Percentiles rank a stretch among this genome's conserved stretches.
These are phyloP conservation scores for Coprinopsis strossmayeri DNA, from an alignment of 768 basidiomycete species.

Conservation along the genomic window DNA sequence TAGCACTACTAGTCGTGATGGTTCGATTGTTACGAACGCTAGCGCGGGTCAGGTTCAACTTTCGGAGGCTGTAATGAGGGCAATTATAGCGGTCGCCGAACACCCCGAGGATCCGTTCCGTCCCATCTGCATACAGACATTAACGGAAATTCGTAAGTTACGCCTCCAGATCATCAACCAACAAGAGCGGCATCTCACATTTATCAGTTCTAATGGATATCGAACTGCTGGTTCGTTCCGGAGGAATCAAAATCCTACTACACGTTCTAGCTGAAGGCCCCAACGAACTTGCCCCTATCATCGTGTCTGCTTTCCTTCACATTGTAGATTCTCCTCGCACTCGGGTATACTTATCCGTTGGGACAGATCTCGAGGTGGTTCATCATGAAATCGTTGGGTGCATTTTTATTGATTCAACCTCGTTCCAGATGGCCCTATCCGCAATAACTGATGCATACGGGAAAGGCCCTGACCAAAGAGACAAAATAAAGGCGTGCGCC, in stretches of 20 bases:
- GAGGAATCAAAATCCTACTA: slow-evolving; percentile 80
- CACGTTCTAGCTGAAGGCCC: slow-evolving; percentile 90
- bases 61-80: slow-evolving; percentile 75
- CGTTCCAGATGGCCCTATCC: slow-evolving; percentile 67
- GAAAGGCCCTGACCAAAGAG: slow-evolving; percentile 70
- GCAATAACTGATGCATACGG: slow-evolving; percentile 92
- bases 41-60: slow-evolving; percentile 43
- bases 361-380: slow-evolving; percentile 83
- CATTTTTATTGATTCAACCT: neutral
- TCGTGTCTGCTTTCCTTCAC: slow-evolving; percentile 76
- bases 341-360: slow-evolving; percentile 68
- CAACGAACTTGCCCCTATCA: slow-evolving; percentile 66
- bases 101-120: slow-evolving; percentile 87
- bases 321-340: slow-evolving; percentile 83
- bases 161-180: neutral
- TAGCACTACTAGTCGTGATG: slow-evolving; percentile 51
- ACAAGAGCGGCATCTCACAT: neutral
- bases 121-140: slow-evolving; percentile 73
- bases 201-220: slow-evolving; percentile 79
- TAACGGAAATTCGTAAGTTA: slow-evolving; percentile 81
- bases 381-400: neutral
- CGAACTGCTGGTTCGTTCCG: slow-evolving; percentile 71
- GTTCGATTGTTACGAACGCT: slow-evolving; percentile 31
- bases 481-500: slow-evolving; percentile 72
- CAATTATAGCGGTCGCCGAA: slow-evolving; percentile 90